Percentiles rank a stretch among this genome's conserved stretches.
Evolutionary conservation across 495 filamentous ascomycete genomes (phyloP).

Genomic region (Hypoxylon trugodes): DNA sequence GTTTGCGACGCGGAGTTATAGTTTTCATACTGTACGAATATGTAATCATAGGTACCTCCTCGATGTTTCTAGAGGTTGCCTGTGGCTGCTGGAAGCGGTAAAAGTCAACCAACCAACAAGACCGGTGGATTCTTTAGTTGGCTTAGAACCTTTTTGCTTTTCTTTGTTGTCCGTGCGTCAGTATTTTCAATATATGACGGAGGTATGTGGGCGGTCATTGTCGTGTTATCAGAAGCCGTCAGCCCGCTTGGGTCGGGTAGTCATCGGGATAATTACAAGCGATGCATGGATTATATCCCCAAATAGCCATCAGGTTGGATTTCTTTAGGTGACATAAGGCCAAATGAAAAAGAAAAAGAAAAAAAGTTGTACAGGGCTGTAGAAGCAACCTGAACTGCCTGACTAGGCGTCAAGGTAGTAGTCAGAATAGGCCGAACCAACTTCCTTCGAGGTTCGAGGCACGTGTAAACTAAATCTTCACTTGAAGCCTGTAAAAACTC

Average conservation of each 20-base stretch:
- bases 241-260: constrained; percentile 29
- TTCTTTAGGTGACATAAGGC: constrained; percentile 22
- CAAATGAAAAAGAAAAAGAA: too few species aligned
- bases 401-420: too few species aligned
- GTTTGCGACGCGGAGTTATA: constrained; percentile 1
- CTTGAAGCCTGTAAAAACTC: constrained; percentile 6
- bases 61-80: constrained; percentile 16
- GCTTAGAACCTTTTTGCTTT: not conserved
- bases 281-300: constrained; percentile 19
- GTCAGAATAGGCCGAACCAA: constrained; percentile 19
- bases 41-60: constrained; percentile 34
- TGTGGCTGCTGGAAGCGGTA: not conserved
- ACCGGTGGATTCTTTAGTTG: constrained; percentile 1
- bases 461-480: constrained; percentile 22
- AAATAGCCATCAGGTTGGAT: constrained; percentile 11
- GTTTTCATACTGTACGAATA: constrained; percentile 30
- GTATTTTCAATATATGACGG: too few species aligned
- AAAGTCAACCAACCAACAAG: not conserved
- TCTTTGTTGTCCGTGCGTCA: not conserved
- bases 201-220: too few species aligned
- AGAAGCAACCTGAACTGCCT: not conserved
- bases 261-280: constrained; percentile 22
- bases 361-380: constrained; percentile 11
- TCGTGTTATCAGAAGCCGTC: constrained; percentile 1
- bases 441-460: constrained; percentile 17